Percentiles rank a stretch among this genome's conserved stretches.
Evolutionary conservation across 108 stramenopile species (phyloP).

Genomic region (Cyclotella choctawhatcheeana): DNA sequence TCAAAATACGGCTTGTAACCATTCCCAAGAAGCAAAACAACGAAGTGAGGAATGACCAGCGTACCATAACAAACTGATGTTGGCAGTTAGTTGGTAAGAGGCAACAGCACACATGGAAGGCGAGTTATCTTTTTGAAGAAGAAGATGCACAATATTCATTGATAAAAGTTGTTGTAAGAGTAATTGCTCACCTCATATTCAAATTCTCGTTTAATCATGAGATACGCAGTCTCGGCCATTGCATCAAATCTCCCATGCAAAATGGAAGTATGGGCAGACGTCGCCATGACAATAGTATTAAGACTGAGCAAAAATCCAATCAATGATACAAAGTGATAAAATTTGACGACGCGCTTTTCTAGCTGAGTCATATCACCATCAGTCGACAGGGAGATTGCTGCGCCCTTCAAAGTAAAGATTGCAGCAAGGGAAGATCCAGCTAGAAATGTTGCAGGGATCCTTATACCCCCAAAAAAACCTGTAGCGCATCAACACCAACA

Average conservation of each 20-base stretch:
- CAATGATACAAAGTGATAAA: constrained; percentile 26
- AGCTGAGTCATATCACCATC: constrained; percentile 2
- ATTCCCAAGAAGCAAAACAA: constrained; percentile 41
- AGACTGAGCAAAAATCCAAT: constrained; percentile 28
- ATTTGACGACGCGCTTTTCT: constrained; percentile 30
- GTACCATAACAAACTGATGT: constrained; percentile 8
- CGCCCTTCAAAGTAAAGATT: constrained; percentile 28
- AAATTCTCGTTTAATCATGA: constrained; percentile 35
- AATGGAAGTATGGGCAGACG: constrained; percentile 16
- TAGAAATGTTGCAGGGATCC: constrained; percentile 36
- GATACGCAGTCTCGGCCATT: constrained; percentile 32
- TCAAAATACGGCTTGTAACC: constrained; percentile 25
- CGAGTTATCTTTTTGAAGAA: no score
- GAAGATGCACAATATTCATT: no score
- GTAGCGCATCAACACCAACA: not conserved
- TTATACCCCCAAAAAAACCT: constrained; percentile 22
- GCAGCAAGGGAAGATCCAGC: constrained; percentile 35
- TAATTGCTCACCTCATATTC: constrained; percentile 27
- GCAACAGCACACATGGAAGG: no score
- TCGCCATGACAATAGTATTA: constrained; percentile 16
- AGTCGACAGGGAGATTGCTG: not conserved
- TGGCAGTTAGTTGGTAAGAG: no score
- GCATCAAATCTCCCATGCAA: constrained; percentile 28
- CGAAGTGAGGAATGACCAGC: constrained; percentile 25
- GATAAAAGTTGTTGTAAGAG: no score